These are phyloP conservation scores for Ophiocordyceps camponoti-saundersi DNA, from an alignment of 2,329 filamentous ascomycete species.

Conservation along the genomic window DNA sequence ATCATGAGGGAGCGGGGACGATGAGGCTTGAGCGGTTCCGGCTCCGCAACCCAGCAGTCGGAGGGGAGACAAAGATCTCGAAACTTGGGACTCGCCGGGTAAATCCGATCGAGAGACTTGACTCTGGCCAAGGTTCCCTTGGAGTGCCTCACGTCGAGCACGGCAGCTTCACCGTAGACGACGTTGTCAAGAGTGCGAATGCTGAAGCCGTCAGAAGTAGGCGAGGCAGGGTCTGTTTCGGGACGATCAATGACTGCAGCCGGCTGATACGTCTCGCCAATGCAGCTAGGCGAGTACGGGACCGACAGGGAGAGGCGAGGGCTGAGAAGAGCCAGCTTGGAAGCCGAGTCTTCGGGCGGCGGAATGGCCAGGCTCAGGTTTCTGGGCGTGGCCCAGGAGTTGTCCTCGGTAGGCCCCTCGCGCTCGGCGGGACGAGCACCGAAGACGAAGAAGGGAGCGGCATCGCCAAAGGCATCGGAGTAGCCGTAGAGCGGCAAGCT, in stretches of 20 bases:
- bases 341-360: slow-evolving; percentile 9
- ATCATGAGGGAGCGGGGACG: slow-evolving; percentile 13
- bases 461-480: slow-evolving; percentile 23
- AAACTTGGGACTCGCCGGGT: slow-evolving; percentile 12
- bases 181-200: slow-evolving; percentile 17
- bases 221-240: slow-evolving; percentile 11
- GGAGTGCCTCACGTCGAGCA: slow-evolving; percentile 18
- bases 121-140: slow-evolving; percentile 12
- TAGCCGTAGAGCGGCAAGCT: slow-evolving; percentile 31
- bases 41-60: slow-evolving; percentile 6
- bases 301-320: slow-evolving; percentile 8
- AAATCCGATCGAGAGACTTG: slow-evolving; percentile 20
- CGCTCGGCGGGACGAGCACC: slow-evolving; percentile 15
- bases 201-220: slow-evolving; percentile 17
- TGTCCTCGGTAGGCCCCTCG: slow-evolving; percentile 6
- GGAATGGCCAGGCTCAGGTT: slow-evolving; percentile 11
- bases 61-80: slow-evolving; percentile 13
- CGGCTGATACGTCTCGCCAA: slow-evolving; percentile 15
- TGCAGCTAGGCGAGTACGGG: slow-evolving; percentile 14
- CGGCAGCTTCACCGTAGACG: slow-evolving; percentile 21
- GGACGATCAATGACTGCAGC: slow-evolving; percentile 5
- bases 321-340: slow-evolving; percentile 1
- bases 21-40: slow-evolving; percentile 4
- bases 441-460: slow-evolving; percentile 30
- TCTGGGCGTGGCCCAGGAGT: slow-evolving; percentile 2